Conservation (phyloP, 495 filamentous ascomycete genomes). For the Podospora bellae-mahoneyi region DNA sequence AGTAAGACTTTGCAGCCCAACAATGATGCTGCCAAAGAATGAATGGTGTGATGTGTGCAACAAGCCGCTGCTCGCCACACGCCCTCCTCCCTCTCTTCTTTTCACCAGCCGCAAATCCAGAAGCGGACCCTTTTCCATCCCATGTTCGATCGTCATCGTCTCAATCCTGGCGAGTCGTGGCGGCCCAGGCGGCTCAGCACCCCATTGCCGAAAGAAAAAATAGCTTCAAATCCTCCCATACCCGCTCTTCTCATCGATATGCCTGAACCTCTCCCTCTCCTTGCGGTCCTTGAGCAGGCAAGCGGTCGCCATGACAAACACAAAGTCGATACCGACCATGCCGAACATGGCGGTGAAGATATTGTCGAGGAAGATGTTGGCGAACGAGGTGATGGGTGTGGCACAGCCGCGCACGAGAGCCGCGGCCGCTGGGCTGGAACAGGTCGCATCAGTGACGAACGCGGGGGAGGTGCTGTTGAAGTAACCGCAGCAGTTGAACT, state of each 20-base stretch:
- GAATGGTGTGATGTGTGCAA: neutral
- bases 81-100: neutral
- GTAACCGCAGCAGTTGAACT: slow-evolving; percentile 77
- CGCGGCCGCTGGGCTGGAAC: slow-evolving; percentile 59
- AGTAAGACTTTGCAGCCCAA: neutral
- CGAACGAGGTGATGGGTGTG: slow-evolving; percentile 56
- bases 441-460: slow-evolving; percentile 59
- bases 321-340: slow-evolving; percentile 63
- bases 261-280: slow-evolving; percentile 64
- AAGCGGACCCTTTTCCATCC: neutral
- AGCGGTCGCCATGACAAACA: slow-evolving; percentile 61
- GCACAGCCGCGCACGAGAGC: slow-evolving; percentile 65
- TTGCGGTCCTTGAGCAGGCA: slow-evolving; percentile 70
- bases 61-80: neutral
- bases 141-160: neutral
- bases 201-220: neutral
- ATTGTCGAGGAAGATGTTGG: slow-evolving; percentile 64
- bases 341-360: slow-evolving; percentile 75
- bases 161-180: neutral
- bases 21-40: neutral
- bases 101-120: neutral
- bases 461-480: slow-evolving; percentile 60
- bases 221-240: slow-evolving; percentile 36
- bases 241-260: slow-evolving; percentile 71
- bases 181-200: neutral